Conservation (phyloP, 2,329 filamentous ascomycete genomes). For the Xylaria sp. region DNA sequence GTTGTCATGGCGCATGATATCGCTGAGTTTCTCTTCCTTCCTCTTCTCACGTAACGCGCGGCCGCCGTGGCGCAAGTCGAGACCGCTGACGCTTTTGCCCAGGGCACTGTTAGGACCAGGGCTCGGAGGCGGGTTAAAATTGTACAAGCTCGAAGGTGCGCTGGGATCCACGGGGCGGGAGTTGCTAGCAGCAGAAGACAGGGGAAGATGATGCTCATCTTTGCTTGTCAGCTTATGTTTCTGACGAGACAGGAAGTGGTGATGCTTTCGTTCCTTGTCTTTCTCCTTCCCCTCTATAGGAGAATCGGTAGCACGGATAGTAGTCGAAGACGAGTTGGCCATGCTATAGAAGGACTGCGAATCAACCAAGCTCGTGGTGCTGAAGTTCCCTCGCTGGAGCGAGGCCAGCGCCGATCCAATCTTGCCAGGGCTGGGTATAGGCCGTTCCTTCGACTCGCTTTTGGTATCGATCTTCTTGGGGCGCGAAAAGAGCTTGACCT, state of each 20-base stretch:
- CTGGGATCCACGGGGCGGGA: conserved; percentile 79
- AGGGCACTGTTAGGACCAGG: conserved; percentile 76
- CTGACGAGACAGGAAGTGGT: conserved; percentile 81
- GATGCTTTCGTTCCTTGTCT: conserved; percentile 81
- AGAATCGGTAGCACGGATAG: conserved; percentile 72
- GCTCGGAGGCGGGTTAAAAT: conserved; percentile 78
- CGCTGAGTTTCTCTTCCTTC: conserved; percentile 71
- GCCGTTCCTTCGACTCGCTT: conserved; percentile 72
- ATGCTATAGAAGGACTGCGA: conserved; percentile 76
- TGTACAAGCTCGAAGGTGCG: conserved; percentile 80
- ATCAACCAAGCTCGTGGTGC: conserved; percentile 77
- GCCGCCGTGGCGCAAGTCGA: conserved; percentile 81
- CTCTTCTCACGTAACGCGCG: conserved; percentile 83
- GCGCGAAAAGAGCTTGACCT: conserved; percentile 83
- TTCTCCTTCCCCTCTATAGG: conserved; percentile 63
- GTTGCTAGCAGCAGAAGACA: conserved; percentile 81
- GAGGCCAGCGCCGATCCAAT: conserved; percentile 73
- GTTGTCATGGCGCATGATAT: conserved; percentile 60
- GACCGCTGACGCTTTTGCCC: conserved; percentile 81
- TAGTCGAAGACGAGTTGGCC: conserved; percentile 80
- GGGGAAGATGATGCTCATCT: conserved; percentile 76
- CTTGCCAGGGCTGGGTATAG: conserved; percentile 77
- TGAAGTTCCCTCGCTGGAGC: conserved; percentile 72
- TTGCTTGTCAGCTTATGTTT: conserved; percentile 80
- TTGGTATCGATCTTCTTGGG: conserved; percentile 80